Evolutionary conservation across 768 basidiomycete genomes (phyloP), one percentile per base, ranked within the genome.

Genomic region (Suillus plorans): DNA sequence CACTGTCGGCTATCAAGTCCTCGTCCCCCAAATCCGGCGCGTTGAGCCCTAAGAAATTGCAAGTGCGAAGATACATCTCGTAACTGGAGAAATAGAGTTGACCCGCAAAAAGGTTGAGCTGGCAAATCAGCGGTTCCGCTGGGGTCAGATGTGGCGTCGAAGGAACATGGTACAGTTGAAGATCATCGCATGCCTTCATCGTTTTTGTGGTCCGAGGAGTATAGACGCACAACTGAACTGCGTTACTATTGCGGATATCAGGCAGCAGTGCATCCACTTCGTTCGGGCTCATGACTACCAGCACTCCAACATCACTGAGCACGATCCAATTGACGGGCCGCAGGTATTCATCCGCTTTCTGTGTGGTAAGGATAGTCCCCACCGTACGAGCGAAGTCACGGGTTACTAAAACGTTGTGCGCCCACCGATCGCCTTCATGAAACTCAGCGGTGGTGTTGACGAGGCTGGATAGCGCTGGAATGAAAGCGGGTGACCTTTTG

Each of bases 161-260:
- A 5, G 69, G 72, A 18, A 65, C 44, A 25, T 5, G 52, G 44
- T 68, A 64, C 16, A 75, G 60, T 3, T 5, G 42, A 5, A 78
- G 71, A 22, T 75, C 69, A 34, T 85, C 82, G 55, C 79, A 79
- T 9, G 79, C 66, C 34, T 69, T 68, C 77, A 78, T 80, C 3
- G 69, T 69, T 39, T 71, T 66, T 10, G 69, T 74, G 52, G 77
- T 71, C 2, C 80, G 73, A 1, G 84, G 79, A 0, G 81, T 70
- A 65, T 85, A 85, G 4, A 79, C 52, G 65, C 84, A 81, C 20
- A 85, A 75, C 60, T 75, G 72, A 22, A 80, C 78, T 10, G 67
- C 34, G 7, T 68, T 64, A 68, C 73, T 74, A 25, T 42, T 42
- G 22, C 73, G 78, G 63, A 85, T 80, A 0, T 31, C 12, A 68